Evolutionary conservation across 176 grass and related monocot species (phyloP), one percentile per base, ranked within the genome.

Genomic region (Stipa capillata): DNA sequence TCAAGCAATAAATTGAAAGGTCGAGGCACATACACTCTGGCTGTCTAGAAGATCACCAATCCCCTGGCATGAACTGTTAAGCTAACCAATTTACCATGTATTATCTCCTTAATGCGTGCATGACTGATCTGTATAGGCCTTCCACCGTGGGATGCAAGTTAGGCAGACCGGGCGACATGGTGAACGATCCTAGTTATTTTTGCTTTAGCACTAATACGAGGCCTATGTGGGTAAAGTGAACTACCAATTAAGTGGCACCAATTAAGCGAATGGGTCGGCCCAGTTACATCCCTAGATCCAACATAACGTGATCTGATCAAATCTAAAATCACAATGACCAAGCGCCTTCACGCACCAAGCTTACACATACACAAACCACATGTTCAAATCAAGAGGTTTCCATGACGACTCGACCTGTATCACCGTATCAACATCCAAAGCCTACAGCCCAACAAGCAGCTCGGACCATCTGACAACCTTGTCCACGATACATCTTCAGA

Each of bases 401-500:
- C 36, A 53, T 21, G 37, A 34, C 42, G 64, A 28, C 66, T 58
- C 35, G 50, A 44, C 74, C 80, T 53, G 43, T 42, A 79, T 14
- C 50, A 66, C 58, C 52, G 31, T 74, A 64, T 29, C 28, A 44
- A 41, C 80, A 15, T 62, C 79, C 72, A 69, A 61, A 49, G 32
- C 79, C 28, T 35, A 44, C 73, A 64, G 25, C 42, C 25, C 64
- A 77, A 79, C 75, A 74, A 60, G 24, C 60, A 59, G 68, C 49
- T 68, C 68, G 81, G 76, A 84, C 68, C 68, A 74, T 78, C 50
- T 49, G 81, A 74, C 81, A 59, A 14, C 68, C 50, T 63, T 71
- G 43, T n/a, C 32, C 20, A 18, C 12, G 49, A 68, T 39, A 73
- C 24, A 73, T 83, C 13, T 82, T 79, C 58, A 73, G 58, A 24